Base-by-base conservation (phyloP, 495 filamentous ascomycete genomes). In the Penicillium nucicola region DNA sequence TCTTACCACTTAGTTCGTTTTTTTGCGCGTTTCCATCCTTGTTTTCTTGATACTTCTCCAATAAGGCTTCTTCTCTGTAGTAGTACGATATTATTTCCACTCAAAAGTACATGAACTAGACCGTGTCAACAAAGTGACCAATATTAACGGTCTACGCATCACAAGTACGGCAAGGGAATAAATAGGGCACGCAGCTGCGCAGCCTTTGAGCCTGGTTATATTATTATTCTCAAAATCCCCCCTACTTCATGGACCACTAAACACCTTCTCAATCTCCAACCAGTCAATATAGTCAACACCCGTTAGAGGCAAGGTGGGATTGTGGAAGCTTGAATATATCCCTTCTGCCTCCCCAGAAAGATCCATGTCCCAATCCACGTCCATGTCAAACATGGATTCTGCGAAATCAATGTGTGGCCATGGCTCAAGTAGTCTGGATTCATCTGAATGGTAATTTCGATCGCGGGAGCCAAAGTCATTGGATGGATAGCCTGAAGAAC, bases 181-280 rank as follows among this genome's bases (percentile, higher is more conserved):
- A n/a, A n/a, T n/a, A n/a, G n/a, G n/a, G n/a, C n/a, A n/a, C n/a
- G n/a, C n/a, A n/a, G n/a, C n/a, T n/a, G n/a, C n/a, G n/a, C n/a
- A n/a, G n/a, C n/a, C n/a, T n/a, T n/a, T n/a, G n/a, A n/a, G n/a
- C n/a, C n/a, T n/a, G n/a, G n/a, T n/a, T n/a, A n/a, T n/a, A n/a
- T n/a, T n/a, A n/a, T n/a, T n/a, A n/a, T n/a, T n/a, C n/a, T 28
- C 23, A 1, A 28, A 28, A 8, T 28, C 7, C 25, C 5, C 7
- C 25, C 25, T 28, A 9, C 5, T 28, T 28, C 22, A 40, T 48
- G 50, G 43, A 13, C 52, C 52, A 19, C 47, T 45, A 18, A 59
- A 50, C 4, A 62, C 28, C 17, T 62, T 62, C 31, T 62, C 59
- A 43, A 59, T 54, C 49, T 62, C 59, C 19, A 53, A 22, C 59